These are phyloP conservation scores for Brassica hybrid DNA, from an alignment of 441 rosid genomes.

Conservation along the genomic window DNA sequence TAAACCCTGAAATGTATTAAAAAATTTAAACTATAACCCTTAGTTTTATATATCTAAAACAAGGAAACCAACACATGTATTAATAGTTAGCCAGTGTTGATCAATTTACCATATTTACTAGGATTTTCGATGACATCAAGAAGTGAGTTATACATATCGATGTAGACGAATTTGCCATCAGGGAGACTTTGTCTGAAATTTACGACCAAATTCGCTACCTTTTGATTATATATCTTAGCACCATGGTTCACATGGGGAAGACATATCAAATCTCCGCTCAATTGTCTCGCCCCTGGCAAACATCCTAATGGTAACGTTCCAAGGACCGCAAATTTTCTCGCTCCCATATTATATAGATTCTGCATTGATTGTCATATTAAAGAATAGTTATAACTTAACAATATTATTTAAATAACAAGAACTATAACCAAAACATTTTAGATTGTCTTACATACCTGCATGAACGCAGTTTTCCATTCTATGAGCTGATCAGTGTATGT, in stretches of 20 bases:
- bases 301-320: conserved; percentile 39
- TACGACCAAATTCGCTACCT: conserved; percentile 15
- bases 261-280: not conserved
- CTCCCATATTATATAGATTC: conserved; percentile 34
- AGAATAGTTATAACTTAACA: not conserved
- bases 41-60: not conserved
- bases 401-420: not conserved
- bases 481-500: conserved; percentile 32
- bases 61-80: not conserved
- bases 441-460: conserved; percentile 24
- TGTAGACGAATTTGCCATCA: conserved; percentile 16
- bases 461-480: conserved; percentile 13
- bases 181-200: conserved; percentile 1
- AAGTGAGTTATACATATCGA: conserved; percentile 29
- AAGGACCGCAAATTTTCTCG: conserved; percentile 36
- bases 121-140: conserved; percentile 26
- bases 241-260: conserved; percentile 7
- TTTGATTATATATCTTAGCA: conserved; percentile 28
- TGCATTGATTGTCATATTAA: conserved; percentile 13
- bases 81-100: not conserved
- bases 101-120: conserved; percentile 25
- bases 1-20: conserved; percentile 20
- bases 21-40: conserved; percentile 1
- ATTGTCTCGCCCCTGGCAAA: conserved; percentile 31
- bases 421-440: not conserved